A percentile compares a stretch with the other conserved stretches of the same genome.
These are phyloP conservation scores for Aciculoconidium aculeatum DNA, from an alignment of 805 yeast species.

Conservation along the genomic window DNA sequence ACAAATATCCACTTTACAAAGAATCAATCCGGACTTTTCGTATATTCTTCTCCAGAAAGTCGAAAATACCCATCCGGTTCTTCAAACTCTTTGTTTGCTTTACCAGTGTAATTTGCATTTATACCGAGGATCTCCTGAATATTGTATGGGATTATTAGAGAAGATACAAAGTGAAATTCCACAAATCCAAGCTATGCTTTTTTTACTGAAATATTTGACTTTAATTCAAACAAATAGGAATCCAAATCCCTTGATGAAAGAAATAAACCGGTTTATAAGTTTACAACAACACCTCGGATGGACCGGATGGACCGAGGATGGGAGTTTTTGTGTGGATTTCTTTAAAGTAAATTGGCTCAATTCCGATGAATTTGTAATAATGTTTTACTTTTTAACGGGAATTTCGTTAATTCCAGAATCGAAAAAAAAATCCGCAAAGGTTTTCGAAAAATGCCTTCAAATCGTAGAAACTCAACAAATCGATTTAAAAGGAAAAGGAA, in stretches of 20 bases:
- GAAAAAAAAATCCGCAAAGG: slow-evolving; percentile 26
- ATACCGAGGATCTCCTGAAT: slow-evolving; percentile 13
- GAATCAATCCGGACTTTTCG: too few relatives aligned
- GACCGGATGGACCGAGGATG: slow-evolving; percentile 17
- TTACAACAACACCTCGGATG: slow-evolving; percentile 13
- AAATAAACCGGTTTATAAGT: slow-evolving; percentile 11
- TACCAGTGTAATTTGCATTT: slow-evolving; percentile 13
- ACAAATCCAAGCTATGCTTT: slow-evolving; percentile 13
- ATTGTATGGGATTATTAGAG: slow-evolving; percentile 6
- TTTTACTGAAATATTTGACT: slow-evolving; percentile 10
- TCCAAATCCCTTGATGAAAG: slow-evolving; percentile 7
- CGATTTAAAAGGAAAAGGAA: slow-evolving; percentile 6
- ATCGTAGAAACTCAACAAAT: slow-evolving; percentile 23
- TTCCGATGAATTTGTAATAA: slow-evolving; percentile 36
- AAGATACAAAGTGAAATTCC: slow-evolving; percentile 3
- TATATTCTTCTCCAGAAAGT: too few relatives aligned
- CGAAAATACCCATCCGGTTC: too few relatives aligned
- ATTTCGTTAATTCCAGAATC: slow-evolving; percentile 31
- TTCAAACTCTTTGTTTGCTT: slow-evolving; percentile 10
- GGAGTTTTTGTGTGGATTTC: slow-evolving; percentile 7
- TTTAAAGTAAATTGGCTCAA: slow-evolving; percentile 35
- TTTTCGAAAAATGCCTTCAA: slow-evolving; percentile 31
- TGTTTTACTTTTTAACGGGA: slow-evolving; percentile 39
- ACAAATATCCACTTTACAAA: too few relatives aligned
- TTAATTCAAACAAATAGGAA: slow-evolving; percentile 10